Evolutionary conservation across 805 yeast species (phyloP).

Genomic region (Candida nitratophila): DNA sequence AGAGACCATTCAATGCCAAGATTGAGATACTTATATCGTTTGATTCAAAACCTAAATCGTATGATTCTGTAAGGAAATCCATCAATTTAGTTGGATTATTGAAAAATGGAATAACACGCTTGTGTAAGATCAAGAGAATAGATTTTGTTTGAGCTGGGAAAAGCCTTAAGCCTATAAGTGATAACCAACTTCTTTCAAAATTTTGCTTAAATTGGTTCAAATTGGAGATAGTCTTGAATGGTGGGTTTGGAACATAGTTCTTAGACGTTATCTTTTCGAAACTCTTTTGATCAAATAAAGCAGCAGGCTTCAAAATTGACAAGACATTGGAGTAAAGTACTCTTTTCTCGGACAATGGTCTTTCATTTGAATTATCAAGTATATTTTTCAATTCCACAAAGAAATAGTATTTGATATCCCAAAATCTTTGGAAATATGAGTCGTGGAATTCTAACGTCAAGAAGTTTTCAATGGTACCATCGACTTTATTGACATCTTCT

Average conservation of each 20-base stretch:
- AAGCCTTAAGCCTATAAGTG: slow-evolving; percentile 41
- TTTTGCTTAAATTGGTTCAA: slow-evolving; percentile 44
- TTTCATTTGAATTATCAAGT: slow-evolving; percentile 17
- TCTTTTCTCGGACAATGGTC: slow-evolving; percentile 5
- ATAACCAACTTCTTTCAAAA: slow-evolving; percentile 66
- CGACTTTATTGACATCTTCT: slow-evolving; percentile 33
- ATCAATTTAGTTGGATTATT: slow-evolving; percentile 73
- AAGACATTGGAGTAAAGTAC: slow-evolving; percentile 32
- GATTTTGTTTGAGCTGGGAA: slow-evolving; percentile 54
- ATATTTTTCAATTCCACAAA: slow-evolving; percentile 38
- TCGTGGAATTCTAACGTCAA: slow-evolving; percentile 44
- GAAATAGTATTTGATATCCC: slow-evolving; percentile 77
- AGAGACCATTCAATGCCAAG: slow-evolving; percentile 80
- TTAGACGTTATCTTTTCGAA: slow-evolving; percentile 26
- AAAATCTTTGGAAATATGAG: slow-evolving; percentile 46
- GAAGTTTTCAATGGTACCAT: slow-evolving; percentile 37
- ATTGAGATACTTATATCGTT: slow-evolving; percentile 35
- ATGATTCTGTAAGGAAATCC: slow-evolving; percentile 91
- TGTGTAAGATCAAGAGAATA: slow-evolving; percentile 66
- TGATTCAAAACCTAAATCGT: slow-evolving; percentile 35
- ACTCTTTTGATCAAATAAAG: slow-evolving; percentile 26
- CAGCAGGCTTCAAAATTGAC: slow-evolving; percentile 27
- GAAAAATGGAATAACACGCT: slow-evolving; percentile 75
- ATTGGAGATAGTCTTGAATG: slow-evolving; percentile 28
- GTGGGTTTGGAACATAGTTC: slow-evolving; percentile 36